Base-by-base conservation (phyloP, 192 early-diverging fungal species). In the Coemansia sp. region DNA sequence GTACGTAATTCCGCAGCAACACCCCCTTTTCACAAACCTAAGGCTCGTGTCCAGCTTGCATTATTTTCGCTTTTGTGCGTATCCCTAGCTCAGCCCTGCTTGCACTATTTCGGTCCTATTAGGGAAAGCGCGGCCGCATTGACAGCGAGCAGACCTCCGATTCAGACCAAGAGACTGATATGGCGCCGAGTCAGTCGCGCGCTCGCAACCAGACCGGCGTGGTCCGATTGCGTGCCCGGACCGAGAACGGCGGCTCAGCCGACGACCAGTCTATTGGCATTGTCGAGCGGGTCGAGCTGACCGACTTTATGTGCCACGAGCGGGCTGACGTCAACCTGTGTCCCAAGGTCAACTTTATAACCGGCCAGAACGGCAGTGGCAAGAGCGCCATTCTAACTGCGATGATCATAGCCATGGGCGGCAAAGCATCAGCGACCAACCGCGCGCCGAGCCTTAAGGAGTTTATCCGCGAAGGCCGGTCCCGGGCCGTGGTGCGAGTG, bases 351-450 rank as follows among this genome's bases (percentile, higher is more conserved):
- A 97, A 99, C 71, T 99, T 99, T 72, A 85, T 99, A 28, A 90
- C 92, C 46, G 96, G 96, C 9, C 92, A 96, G 54, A 98, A 97
- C 63, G 96, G 94, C 48, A 91, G 87, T 65, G 96, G 96, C n/a
- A 99, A 99, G 70, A 90, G 87, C 63, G 93, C 95, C 25, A 90
- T 97, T 47, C 73, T 99, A 27, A 95, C 94, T 0, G 95, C 84
- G 8, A 81, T 99, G 6, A 87, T 84, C 5, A 81, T 99, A 38
- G 89, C 87, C n/a, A 80, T 99, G 23, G 96, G 96, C 47, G 96
- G 89, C 29, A 92, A 90, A 57, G 91, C 95, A 0, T 84, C 69
- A 14, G 41, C 79, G n/a, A 97, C 96, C 12, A 91, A 94, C 52
- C 84, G 96, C 22, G 94, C 85, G 1, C 74, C 79, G 8, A 88